A percentile compares a stretch with the other conserved stretches of the same genome.
Evolutionary conservation across 2,329 filamentous ascomycete genomes (phyloP).

Genomic region (Leptodontidium sp.): DNA sequence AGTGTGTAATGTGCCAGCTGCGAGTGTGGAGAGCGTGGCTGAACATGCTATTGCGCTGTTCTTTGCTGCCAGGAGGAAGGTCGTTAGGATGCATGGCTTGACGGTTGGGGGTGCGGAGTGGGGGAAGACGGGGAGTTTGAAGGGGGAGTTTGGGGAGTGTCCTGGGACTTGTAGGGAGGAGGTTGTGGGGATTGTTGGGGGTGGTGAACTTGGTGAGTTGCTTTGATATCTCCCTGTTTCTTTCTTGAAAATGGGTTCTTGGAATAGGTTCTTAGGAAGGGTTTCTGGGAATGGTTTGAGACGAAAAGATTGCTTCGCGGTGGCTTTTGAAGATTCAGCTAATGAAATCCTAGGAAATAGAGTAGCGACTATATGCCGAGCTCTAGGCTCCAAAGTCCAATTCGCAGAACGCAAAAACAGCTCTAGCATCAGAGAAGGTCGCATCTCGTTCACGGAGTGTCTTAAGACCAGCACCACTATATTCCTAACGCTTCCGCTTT

Average conservation of each 20-base stretch:
- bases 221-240: not conserved
- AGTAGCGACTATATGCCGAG: conserved; percentile 36
- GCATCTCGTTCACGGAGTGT: conserved; percentile 34
- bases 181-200: conserved; percentile 43
- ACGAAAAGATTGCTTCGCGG: not conserved
- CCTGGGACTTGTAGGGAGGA: conserved; percentile 40
- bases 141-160: conserved; percentile 35
- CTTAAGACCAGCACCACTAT: conserved; percentile 35
- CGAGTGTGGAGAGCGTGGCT: conserved; percentile 49
- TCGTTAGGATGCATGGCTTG: conserved; percentile 46
- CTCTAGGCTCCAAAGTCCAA: conserved; percentile 38
- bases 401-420: conserved; percentile 37
- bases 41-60: conserved; percentile 44
- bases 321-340: not conserved
- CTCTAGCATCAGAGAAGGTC: conserved; percentile 24
- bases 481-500: conserved; percentile 39
- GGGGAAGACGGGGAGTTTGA: conserved; percentile 38
- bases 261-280: too few species aligned
- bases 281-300: not conserved
- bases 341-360: conserved; percentile 31
- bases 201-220: conserved; percentile 41
- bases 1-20: conserved; percentile 50
- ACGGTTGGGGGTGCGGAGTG: conserved; percentile 40
- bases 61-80: conserved; percentile 49
- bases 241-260: not conserved